Conservation (phyloP, 768 basidiomycete genomes). For the Suillus subaureus region DNA sequence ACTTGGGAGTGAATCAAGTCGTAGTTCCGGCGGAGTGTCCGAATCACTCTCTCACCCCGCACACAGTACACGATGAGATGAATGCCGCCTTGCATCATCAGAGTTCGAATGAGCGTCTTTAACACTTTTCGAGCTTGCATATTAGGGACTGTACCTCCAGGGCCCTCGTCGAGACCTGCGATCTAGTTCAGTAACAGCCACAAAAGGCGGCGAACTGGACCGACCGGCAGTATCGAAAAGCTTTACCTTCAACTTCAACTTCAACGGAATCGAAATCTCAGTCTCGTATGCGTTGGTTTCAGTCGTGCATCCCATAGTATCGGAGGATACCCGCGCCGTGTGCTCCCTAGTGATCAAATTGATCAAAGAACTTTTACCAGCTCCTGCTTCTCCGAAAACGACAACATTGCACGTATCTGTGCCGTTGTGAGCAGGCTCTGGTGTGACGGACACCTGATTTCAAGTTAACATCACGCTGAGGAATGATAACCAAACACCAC, state of each 20-base stretch:
- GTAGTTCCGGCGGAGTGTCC: slow-evolving; percentile 39
- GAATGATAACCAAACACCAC: no score
- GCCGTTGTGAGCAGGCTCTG: not conserved
- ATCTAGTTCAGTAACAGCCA: not conserved
- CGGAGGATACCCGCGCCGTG: not conserved
- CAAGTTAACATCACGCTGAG: not conserved
- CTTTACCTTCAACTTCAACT: not conserved
- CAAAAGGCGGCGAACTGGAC: not conserved
- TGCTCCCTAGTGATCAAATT: not conserved
- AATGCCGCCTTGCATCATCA: slow-evolving; percentile 27
- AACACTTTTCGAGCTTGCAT: not conserved
- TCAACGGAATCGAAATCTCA: not conserved
- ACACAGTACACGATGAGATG: slow-evolving; percentile 43
- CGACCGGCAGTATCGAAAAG: not conserved
- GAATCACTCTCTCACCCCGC: slow-evolving; percentile 39
- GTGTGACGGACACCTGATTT: not conserved
- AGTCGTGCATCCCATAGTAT: not conserved
- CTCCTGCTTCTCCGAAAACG: not conserved
- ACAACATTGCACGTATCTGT: not conserved
- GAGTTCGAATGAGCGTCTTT: not conserved
- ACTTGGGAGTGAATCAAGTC: slow-evolving; percentile 39
- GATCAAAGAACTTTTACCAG: not conserved
- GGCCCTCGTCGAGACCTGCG: not conserved
- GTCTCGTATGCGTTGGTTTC: not conserved
- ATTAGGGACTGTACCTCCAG: not conserved